Conservation (phyloP, 345 rosid genomes). For the Pugionium dolabratum region DNA sequence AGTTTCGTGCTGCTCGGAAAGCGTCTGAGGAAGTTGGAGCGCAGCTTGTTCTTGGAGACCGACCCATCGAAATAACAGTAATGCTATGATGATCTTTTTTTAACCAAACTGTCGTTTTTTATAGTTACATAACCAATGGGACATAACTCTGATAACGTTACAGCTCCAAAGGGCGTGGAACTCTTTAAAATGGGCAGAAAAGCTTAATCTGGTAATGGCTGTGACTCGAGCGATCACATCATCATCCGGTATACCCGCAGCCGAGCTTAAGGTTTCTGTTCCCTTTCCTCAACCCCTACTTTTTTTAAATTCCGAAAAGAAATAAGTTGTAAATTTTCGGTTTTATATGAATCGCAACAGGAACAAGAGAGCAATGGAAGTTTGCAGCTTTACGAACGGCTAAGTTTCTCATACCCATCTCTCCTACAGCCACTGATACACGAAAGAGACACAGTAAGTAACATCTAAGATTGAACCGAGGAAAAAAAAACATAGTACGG, state of each 20-base stretch:
- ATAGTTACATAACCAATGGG: not conserved
- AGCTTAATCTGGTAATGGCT: constrained; percentile 50
- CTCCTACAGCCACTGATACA: constrained; percentile 72
- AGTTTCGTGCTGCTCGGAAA: constrained; percentile 88
- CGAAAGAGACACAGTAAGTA: constrained; percentile 80
- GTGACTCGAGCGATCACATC: constrained; percentile 64
- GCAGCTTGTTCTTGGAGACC: constrained; percentile 83
- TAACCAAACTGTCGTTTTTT: not conserved
- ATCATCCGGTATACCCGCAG: constrained; percentile 44
- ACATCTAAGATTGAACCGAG: not conserved
- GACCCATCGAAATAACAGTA: constrained; percentile 88
- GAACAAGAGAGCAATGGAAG: constrained; percentile 44
- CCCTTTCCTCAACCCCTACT: not conserved
- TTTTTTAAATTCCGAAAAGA: not conserved
- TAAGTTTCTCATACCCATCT: constrained; percentile 71
- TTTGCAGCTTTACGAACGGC: constrained; percentile 64
- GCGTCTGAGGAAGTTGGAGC: constrained; percentile 84
- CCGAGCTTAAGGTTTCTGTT: constrained; percentile 46
- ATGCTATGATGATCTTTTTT: constrained; percentile 1
- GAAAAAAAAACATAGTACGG: not conserved
- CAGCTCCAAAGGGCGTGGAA: constrained; percentile 86
- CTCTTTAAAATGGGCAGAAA: constrained; percentile 61
- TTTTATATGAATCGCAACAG: constrained; percentile 35
- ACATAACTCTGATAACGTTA: constrained; percentile 20
- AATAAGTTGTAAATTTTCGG: not conserved